These are phyloP conservation scores for Aureobasidium leucospermi DNA, from an alignment of 2,329 filamentous ascomycete species.

Conservation along the genomic window DNA sequence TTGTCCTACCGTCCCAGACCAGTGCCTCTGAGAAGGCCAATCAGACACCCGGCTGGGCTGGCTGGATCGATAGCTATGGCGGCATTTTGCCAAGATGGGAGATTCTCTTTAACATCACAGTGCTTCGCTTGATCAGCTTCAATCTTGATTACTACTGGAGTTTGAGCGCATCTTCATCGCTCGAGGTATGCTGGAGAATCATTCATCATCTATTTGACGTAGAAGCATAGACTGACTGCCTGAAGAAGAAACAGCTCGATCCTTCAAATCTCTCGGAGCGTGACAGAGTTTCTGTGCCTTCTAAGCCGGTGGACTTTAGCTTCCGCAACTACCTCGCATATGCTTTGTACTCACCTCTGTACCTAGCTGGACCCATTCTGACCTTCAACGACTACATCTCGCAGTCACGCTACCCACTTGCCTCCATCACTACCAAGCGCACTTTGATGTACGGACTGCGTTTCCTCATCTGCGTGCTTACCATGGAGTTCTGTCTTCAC, in stretches of 20 bases:
- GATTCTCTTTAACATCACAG: conserved; percentile 94
- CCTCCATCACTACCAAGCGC: conserved; percentile 56
- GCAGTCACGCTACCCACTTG: conserved; percentile 66
- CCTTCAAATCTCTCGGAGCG: conserved; percentile 77
- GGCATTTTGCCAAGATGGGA: conserved; percentile 90
- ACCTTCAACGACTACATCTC: conserved; percentile 98
- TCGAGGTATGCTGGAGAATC: conserved; percentile 62
- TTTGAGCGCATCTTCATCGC: conserved; percentile 55
- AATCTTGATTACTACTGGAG: conserved; percentile 98
- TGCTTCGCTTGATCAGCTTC: conserved; percentile 88
- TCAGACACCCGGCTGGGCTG: conserved; percentile 50
- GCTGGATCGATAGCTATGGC: conserved; percentile 68
- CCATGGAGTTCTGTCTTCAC: conserved; percentile 88
- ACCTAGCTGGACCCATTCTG: conserved; percentile 84
- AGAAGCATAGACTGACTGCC: conserved; percentile 48
- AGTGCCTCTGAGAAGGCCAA: conserved; percentile 30
- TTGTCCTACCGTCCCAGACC: conserved; percentile 39
- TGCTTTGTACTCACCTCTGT: conserved; percentile 83
- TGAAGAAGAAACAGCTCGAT: conserved; percentile 97
- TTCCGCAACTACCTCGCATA: conserved; percentile 89
- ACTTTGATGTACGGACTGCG: conserved; percentile 77
- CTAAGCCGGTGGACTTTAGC: conserved; percentile 61
- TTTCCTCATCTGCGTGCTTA: conserved; percentile 70
- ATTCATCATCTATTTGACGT: neutral
- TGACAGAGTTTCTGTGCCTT: conserved; percentile 74